Conservation (phyloP, 2,329 filamentous ascomycete species). For the Mycocentrospora acerina region DNA sequence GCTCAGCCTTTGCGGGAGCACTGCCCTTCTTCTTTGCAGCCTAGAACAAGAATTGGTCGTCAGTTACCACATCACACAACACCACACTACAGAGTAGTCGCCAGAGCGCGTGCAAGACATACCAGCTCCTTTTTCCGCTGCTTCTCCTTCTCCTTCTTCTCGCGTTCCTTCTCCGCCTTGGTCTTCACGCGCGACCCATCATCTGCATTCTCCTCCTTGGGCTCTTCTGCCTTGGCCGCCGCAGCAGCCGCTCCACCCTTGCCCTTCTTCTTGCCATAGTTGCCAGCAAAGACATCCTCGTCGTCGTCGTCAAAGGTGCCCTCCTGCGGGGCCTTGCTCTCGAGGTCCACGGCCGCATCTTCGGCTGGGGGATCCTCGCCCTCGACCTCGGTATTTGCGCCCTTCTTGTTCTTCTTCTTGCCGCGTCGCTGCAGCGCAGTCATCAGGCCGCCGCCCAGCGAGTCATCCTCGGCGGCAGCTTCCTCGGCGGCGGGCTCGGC, state of each 20-base stretch:
- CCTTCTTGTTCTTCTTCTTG: constrained; percentile 84
- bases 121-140: constrained; percentile 98
- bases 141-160: constrained; percentile 98
- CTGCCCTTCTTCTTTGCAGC: constrained; percentile 59
- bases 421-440: constrained; percentile 56
- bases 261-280: constrained; percentile 69
- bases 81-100: no score
- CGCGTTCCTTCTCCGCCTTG: constrained; percentile 97
- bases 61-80: constrained; percentile 1
- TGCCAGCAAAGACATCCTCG: constrained; percentile 79
- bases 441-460: constrained; percentile 51
- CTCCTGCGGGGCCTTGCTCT: constrained; percentile 74
- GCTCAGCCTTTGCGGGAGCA: constrained; percentile 50
- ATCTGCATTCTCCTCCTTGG: constrained; percentile 41
- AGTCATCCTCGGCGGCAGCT: constrained; percentile 50
- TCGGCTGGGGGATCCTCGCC: constrained; percentile 59
- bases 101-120: constrained; percentile 22
- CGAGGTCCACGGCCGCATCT: constrained; percentile 49
- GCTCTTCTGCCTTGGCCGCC: constrained; percentile 41
- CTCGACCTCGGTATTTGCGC: constrained; percentile 67
- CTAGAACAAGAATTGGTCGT: constrained; percentile 29
- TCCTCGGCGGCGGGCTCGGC: constrained; percentile 28
- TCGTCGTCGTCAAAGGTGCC: constrained; percentile 66
- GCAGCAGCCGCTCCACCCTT: constrained; percentile 51
- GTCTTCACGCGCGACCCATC: constrained; percentile 67